phyloP scores from a whole-genome alignment of 768 basidiomycete species.

The Dentipellis sp. region DNA sequence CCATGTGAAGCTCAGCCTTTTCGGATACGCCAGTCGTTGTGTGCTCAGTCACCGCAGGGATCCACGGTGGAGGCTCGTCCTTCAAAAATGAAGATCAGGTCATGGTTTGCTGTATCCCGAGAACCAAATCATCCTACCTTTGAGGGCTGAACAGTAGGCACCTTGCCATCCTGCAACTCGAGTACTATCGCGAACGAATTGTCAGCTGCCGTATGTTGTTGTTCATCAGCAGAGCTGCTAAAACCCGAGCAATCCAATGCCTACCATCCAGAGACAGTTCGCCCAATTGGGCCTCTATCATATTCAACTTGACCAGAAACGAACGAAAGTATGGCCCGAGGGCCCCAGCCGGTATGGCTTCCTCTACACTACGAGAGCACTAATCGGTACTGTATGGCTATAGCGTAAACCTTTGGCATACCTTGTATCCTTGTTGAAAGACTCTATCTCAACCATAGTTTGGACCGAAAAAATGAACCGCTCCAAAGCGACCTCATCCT shows the following conservation, averaged over 20 bases:
- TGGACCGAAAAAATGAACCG: constrained; percentile 85
- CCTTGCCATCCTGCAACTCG: constrained; percentile 62
- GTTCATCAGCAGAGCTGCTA: neutral
- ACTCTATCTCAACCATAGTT: constrained; percentile 66
- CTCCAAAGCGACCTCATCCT: constrained; percentile 74
- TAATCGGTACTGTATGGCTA: neutral
- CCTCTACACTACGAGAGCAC: constrained; percentile 45
- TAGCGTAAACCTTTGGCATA: constrained; percentile 20
- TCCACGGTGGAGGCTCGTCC: constrained; percentile 70
- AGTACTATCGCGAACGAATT: constrained; percentile 76
- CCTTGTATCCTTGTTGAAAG: constrained; percentile 64
- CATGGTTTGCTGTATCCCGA: constrained; percentile 7
- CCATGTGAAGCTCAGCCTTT: constrained; percentile 59
- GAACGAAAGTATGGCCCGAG: constrained; percentile 75
- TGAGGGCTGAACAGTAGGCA: constrained; percentile 40
- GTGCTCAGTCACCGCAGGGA: constrained; percentile 61
- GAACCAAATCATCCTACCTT: constrained; percentile 26
- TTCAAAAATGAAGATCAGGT: neutral
- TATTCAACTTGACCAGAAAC: constrained; percentile 71
- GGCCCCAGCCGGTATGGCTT: constrained; percentile 53
- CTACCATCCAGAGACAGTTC: constrained; percentile 46
- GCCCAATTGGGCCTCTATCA: constrained; percentile 67
- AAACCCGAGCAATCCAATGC: neutral
- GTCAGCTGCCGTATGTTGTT: constrained; percentile 36
- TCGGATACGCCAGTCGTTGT: constrained; percentile 62